Percentiles rank a stretch among this genome's conserved stretches.
phyloP scores from a whole-genome alignment of 345 rosid genomes.

The Moricandia moricandioides region DNA sequence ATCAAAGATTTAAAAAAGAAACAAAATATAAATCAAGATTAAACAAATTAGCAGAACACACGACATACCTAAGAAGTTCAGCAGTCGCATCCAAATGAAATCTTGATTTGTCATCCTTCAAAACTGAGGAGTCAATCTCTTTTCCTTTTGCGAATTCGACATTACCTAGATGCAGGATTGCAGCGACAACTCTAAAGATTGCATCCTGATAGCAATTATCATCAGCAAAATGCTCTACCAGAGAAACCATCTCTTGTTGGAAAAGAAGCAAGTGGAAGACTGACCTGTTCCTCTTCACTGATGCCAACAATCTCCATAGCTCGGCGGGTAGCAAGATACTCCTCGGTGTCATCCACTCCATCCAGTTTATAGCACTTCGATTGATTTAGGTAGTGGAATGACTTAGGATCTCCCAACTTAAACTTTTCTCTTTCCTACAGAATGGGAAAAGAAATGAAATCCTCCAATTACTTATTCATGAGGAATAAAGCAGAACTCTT shows the following conservation, averaged over 20 bases:
- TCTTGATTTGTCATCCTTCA: slow-evolving; percentile 89
- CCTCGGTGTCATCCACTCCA: slow-evolving; percentile 85
- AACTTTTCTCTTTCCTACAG: slow-evolving; percentile 76
- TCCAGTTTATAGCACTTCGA: slow-evolving; percentile 76
- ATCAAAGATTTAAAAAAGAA: slow-evolving; percentile 18
- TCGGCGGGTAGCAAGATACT: slow-evolving; percentile 94
- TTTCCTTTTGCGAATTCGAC: slow-evolving; percentile 85
- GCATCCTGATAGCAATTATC: slow-evolving; percentile 64
- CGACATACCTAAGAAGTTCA: slow-evolving; percentile 78
- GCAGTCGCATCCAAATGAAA: slow-evolving; percentile 78
- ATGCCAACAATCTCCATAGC: slow-evolving; percentile 99
- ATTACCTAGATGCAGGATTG: slow-evolving; percentile 94
- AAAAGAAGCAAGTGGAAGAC: slow-evolving; percentile 28
- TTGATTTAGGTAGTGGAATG: slow-evolving; percentile 88
- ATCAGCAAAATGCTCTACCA: slow-evolving; percentile 21
- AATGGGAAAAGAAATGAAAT: slow-evolving; percentile 22
- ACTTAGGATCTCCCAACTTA: slow-evolving; percentile 67
- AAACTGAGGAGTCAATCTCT: slow-evolving; percentile 86
- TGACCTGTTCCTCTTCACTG: slow-evolving; percentile 94
- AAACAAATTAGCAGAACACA: slow-evolving; percentile 35
- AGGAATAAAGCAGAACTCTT: slow-evolving; percentile 9
- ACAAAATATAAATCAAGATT: slow-evolving; percentile 12
- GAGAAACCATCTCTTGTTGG: slow-evolving; percentile 18
- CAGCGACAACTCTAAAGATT: slow-evolving; percentile 94
- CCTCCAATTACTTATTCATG: slow-evolving; percentile 8